Percentiles rank a stretch among this genome's conserved stretches.
Evolutionary conservation across 2,329 filamentous ascomycete species (phyloP).

Genomic region (Pseudopithomyces chartarum): DNA sequence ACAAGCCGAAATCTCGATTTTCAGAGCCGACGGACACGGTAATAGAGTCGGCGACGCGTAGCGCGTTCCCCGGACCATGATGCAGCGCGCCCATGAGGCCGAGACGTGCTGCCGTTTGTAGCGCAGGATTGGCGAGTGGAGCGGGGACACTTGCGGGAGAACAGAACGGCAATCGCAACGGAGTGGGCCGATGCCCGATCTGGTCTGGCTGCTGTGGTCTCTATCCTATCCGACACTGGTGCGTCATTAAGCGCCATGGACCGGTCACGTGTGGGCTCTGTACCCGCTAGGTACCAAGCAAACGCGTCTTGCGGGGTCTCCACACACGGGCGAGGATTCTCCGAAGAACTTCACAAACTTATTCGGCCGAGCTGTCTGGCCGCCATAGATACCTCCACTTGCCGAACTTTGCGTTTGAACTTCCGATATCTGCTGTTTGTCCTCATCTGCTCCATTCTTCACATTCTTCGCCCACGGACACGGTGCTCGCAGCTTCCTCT

Average conservation of each 20-base stretch:
- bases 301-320: not conserved
- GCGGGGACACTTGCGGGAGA: slow-evolving; percentile 19
- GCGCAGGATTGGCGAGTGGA: slow-evolving; percentile 1
- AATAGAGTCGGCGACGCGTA: slow-evolving; percentile 15
- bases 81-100: slow-evolving; percentile 9
- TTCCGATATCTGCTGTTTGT: not conserved
- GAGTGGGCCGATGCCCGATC: not conserved
- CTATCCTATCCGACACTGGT: not conserved
- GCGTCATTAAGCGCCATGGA: not conserved
- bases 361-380: not conserved
- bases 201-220: not conserved
- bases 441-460: not conserved
- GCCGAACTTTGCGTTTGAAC: not conserved
- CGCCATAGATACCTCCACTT: not conserved
- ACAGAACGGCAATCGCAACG: slow-evolving; percentile 20
- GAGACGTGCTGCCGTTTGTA: slow-evolving; percentile 19
- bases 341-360: not conserved
- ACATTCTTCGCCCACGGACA: not conserved
- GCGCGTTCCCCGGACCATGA: not conserved
- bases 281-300: not conserved
- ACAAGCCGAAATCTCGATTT: slow-evolving; percentile 19
- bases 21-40: slow-evolving; percentile 21
- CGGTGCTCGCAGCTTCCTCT: too few relatives aligned
- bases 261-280: not conserved
- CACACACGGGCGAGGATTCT: slow-evolving; percentile 1